phyloP scores from a whole-genome alignment of 176 grass and related monocot species.

The Tuctoria greenei region DNA sequence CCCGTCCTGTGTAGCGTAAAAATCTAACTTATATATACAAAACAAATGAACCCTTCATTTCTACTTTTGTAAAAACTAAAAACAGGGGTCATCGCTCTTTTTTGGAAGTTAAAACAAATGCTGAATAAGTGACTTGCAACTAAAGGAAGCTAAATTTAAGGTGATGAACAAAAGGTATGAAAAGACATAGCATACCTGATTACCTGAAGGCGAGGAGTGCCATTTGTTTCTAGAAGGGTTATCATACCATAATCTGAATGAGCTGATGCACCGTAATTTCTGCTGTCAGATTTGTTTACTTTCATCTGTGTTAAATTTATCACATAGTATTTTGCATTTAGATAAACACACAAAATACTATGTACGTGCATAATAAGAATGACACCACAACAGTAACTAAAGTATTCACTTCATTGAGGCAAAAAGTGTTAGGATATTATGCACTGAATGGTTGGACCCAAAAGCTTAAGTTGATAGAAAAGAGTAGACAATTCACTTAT shows the following conservation, averaged over 20 bases:
- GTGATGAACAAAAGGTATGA: no score
- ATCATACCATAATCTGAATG: constrained; percentile 81
- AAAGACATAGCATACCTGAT: background rate
- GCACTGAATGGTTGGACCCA: no score
- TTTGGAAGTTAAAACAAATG: no score
- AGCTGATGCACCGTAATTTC: constrained; percentile 64
- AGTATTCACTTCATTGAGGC: background rate
- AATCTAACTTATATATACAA: background rate
- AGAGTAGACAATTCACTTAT: no score
- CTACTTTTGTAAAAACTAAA: background rate
- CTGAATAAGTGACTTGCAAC: no score
- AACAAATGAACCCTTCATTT: background rate
- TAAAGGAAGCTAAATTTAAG: no score
- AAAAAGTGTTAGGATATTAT: no score
- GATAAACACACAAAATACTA: background rate
- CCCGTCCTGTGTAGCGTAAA: background rate
- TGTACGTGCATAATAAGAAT: background rate
- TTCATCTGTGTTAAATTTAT: constrained; percentile 34
- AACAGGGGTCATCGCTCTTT: no score
- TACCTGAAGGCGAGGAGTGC: constrained; percentile 73
- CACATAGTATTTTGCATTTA: constrained; percentile 4
- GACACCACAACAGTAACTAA: background rate
- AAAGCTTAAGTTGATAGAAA: no score
- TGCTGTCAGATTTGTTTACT: constrained; percentile 41
- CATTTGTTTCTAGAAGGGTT: constrained; percentile 64